phyloP scores from a whole-genome alignment of 106 monocot genomes.

The Alisma plantagoaquatica region DNA sequence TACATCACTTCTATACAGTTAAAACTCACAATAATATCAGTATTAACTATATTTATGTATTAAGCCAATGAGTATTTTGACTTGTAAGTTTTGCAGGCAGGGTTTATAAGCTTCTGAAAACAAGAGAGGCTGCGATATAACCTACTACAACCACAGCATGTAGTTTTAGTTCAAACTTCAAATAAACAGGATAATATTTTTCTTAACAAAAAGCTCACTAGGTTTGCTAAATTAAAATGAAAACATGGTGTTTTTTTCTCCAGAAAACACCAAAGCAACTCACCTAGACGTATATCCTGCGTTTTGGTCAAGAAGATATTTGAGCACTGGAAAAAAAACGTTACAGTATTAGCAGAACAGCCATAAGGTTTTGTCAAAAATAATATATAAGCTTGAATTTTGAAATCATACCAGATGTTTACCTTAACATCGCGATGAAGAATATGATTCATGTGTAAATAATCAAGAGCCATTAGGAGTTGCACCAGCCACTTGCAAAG shows the following conservation, averaged over 20 bases:
- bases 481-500: constrained; percentile 99
- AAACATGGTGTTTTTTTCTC: neutral
- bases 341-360: neutral
- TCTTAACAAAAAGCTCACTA: no score
- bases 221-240: neutral
- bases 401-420: no score
- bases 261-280: constrained; percentile 6
- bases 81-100: no score
- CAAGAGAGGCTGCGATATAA: no score
- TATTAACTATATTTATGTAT: no score
- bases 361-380: neutral
- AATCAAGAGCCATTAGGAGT: constrained; percentile 96
- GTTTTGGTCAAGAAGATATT: constrained; percentile 90
- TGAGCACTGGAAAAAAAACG: constrained; percentile 60
- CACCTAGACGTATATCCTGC: constrained; percentile 83
- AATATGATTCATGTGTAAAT: constrained; percentile 90
- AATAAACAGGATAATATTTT: no score
- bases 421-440: constrained; percentile 99
- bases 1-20: no score
- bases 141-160: no score
- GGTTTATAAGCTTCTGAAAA: neutral
- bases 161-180: no score
- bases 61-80: no score
- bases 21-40: no score
- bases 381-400: neutral